A percentile compares a stretch with the other conserved stretches of the same genome.
phyloP scores from a whole-genome alignment of 441 rosid genomes.

The Croton setiger region DNA sequence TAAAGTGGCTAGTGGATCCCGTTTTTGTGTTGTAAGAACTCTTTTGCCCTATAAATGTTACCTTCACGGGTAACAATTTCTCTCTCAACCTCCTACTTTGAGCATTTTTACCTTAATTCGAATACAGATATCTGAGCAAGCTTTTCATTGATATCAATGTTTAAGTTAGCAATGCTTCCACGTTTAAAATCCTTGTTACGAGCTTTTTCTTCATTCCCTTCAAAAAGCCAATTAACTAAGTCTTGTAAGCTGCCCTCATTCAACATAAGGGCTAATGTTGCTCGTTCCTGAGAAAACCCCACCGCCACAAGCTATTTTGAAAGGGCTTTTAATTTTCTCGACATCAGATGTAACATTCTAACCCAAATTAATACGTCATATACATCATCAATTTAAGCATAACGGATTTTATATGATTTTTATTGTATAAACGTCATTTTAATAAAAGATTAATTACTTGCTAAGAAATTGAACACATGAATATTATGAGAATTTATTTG shows the following conservation, averaged over 20 bases:
- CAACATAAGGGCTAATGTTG: conserved; percentile 74
- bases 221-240: conserved; percentile 82
- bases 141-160: conserved; percentile 44
- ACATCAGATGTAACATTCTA: too few relatives aligned
- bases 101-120: conserved; percentile 44
- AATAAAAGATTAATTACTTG: too few relatives aligned
- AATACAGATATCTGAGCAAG: conserved; percentile 35
- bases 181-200: conserved; percentile 21
- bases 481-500: too few relatives aligned
- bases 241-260: conserved; percentile 82
- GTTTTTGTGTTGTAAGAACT: conserved; percentile 44
- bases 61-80: conserved; percentile 70
- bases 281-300: conserved; percentile 81
- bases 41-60: conserved; percentile 51
- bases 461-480: too few relatives aligned
- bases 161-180: conserved; percentile 30
- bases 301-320: conserved; percentile 74
- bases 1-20: conserved; percentile 35
- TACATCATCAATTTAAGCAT: too few relatives aligned
- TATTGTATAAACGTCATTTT: too few relatives aligned
- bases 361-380: too few relatives aligned
- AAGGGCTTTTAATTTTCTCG: conserved; percentile 66
- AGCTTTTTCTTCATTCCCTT: conserved; percentile 43
- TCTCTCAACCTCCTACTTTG: conserved; percentile 84
- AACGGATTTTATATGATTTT: too few relatives aligned